Evolutionary conservation across 139 green algal species (phyloP).

Genomic region (Pleodorina starrii): DNA sequence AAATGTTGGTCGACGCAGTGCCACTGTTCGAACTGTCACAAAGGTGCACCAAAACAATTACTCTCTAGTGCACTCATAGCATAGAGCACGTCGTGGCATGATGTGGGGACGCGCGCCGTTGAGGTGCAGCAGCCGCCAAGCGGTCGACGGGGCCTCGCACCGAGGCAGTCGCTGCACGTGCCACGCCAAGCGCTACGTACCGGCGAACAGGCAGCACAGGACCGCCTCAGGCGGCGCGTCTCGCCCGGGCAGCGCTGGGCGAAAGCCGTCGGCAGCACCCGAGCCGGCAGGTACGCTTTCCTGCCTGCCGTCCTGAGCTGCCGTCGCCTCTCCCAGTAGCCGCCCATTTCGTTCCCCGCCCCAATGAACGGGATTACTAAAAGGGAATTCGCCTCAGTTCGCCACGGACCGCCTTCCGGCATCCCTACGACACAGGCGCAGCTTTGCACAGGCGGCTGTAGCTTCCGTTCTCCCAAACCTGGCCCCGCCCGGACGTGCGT

Average conservation of each 20-base stretch:
- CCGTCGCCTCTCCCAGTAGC: neutral
- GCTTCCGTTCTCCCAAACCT: neutral
- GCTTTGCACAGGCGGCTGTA: neutral
- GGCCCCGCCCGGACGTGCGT: neutral
- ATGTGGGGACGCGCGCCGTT: neutral
- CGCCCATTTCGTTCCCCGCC: neutral
- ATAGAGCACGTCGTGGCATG: too few species aligned
- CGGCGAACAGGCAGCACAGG: neutral
- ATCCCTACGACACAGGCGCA: neutral
- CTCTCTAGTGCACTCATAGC: too few species aligned
- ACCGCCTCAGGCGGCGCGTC: neutral
- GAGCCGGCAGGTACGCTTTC: too few species aligned
- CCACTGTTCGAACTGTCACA: too few species aligned
- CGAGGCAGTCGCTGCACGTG: neutral
- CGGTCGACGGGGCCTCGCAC: neutral
- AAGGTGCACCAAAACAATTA: too few species aligned
- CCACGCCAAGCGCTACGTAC: constrained; percentile 19
- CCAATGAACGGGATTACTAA: neutral
- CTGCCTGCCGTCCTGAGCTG: neutral
- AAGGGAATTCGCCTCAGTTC: neutral
- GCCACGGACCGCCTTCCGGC: too few species aligned
- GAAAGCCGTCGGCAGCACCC: neutral
- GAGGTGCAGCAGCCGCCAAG: neutral
- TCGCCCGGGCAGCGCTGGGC: neutral
- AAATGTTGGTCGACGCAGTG: too few species aligned